phyloP scores from a whole-genome alignment of 2,329 filamentous ascomycete genomes.

The Aspergillus sp. region DNA sequence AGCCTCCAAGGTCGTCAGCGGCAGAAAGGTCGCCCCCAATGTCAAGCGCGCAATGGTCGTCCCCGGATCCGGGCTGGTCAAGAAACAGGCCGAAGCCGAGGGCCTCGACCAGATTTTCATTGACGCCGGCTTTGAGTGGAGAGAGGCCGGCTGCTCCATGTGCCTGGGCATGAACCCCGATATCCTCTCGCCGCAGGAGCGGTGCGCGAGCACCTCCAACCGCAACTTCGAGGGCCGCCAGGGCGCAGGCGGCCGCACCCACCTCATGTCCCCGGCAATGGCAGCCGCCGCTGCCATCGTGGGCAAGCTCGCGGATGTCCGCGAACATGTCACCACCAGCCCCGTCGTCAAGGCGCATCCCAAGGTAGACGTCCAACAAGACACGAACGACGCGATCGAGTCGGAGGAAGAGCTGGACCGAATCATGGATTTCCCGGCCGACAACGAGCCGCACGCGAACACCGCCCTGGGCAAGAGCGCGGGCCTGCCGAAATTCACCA shows the following conservation, averaged over 20 bases:
- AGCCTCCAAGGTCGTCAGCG: constrained; percentile 76
- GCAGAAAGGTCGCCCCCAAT: constrained; percentile 76
- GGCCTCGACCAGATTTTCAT: constrained; percentile 86
- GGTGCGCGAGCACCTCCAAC: constrained; percentile 92
- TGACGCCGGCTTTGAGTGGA: constrained; percentile 93
- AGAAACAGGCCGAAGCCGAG: constrained; percentile 81
- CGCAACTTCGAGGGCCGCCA: constrained; percentile 97
- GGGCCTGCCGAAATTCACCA: constrained; percentile 75
- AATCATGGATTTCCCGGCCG: constrained; percentile 54
- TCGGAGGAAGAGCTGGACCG: constrained; percentile 56
- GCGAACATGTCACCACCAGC: constrained; percentile 55
- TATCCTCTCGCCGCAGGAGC: constrained; percentile 82
- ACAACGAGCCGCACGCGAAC: constrained; percentile 57
- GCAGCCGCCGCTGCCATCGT: constrained; percentile 82
- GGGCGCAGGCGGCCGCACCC: constrained; percentile 81
- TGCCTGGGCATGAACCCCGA: constrained; percentile 99
- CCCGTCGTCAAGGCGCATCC: constrained; percentile 45
- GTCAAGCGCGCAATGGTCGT: constrained; percentile 94
- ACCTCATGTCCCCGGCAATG: constrained; percentile 96
- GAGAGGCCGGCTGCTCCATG: constrained; percentile 98
- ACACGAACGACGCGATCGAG: constrained; percentile 46
- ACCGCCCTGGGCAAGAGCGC: constrained; percentile 39
- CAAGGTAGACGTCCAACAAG: constrained; percentile 51
- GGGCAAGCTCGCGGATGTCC: constrained; percentile 85
- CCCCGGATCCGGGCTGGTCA: constrained; percentile 88